These are phyloP conservation scores for Asterionellopsis glacialis DNA, from an alignment of 108 stramenopile species.

Conservation along the genomic window DNA sequence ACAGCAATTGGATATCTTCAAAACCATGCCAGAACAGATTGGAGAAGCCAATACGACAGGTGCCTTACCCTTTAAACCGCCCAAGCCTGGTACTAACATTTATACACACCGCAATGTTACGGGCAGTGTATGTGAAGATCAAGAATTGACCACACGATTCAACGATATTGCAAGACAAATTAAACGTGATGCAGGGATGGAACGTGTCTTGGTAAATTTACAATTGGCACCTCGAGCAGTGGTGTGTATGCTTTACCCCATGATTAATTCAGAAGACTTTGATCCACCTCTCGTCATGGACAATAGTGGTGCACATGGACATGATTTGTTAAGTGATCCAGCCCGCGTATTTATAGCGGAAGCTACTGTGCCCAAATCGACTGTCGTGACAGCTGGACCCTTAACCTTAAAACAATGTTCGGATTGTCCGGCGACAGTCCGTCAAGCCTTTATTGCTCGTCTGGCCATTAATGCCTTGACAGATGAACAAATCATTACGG, in stretches of 20 bases:
- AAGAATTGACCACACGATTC: conserved; percentile 9
- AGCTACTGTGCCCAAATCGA: conserved; percentile 21
- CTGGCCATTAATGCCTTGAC: conserved; percentile 19
- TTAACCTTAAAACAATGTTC: conserved; percentile 31
- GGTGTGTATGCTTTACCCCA: conserved; percentile 30
- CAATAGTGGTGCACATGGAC: conserved; percentile 23
- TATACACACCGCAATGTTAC: conserved; percentile 24
- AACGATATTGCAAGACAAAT: conserved; percentile 19
- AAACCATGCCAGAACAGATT: conserved; percentile 11
- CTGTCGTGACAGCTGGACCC: conserved; percentile 50
- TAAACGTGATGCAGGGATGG: conserved; percentile 25
- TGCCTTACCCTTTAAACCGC: too few species aligned
- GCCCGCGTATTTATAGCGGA: conserved; percentile 8
- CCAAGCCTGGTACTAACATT: too few species aligned
- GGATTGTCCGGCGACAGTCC: conserved; percentile 13
- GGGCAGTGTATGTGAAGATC: conserved; percentile 26
- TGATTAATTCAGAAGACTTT: conserved; percentile 45
- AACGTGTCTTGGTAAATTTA: conserved; percentile 27
- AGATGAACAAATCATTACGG: too few species aligned
- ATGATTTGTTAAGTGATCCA: conserved; percentile 27
- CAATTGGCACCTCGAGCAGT: conserved; percentile 36
- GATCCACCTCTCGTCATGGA: conserved; percentile 17
- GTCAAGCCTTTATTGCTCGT: conserved; percentile 38
- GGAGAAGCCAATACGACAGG: conserved; percentile 14
- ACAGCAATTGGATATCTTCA: conserved; percentile 17